Percentiles rank a stretch among this genome's conserved stretches.
Evolutionary conservation across 2,329 filamentous ascomycete genomes (phyloP).

Genomic region (Fusarium illudens): DNA sequence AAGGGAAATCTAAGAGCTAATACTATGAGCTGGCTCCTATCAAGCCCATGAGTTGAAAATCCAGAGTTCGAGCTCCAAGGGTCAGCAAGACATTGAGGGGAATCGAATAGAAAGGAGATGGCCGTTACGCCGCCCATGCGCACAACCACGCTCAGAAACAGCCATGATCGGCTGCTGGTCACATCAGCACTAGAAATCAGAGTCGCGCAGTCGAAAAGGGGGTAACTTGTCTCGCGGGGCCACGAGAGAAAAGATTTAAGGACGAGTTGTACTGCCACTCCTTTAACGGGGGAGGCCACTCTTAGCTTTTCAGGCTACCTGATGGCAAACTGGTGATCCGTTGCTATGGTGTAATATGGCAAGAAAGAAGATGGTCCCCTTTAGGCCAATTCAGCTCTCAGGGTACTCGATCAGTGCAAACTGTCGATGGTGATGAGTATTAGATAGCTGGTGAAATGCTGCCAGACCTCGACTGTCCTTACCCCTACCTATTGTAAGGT

Average conservation of each 20-base stretch:
- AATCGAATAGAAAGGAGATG: background rate
- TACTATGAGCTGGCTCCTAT: background rate
- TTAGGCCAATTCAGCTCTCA: background rate
- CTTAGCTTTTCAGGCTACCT: background rate
- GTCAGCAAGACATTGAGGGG: background rate
- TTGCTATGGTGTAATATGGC: rapidly evolving
- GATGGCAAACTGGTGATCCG: too few species aligned
- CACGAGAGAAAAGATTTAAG: background rate
- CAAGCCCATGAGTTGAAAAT: background rate
- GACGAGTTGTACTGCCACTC: background rate
- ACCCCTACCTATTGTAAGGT: too few species aligned
- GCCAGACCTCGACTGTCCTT: too few species aligned
- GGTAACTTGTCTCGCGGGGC: background rate
- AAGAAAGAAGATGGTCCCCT: background rate
- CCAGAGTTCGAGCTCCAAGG: too few species aligned
- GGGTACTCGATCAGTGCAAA: background rate
- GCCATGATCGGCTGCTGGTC: background rate
- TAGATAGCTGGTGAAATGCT: too few species aligned
- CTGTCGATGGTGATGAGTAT: background rate
- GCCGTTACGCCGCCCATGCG: background rate
- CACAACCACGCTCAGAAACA: background rate
- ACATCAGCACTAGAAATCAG: background rate
- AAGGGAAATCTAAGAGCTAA: background rate
- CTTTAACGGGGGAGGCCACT: background rate
- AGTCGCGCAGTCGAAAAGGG: background rate